Base-by-base conservation (phyloP, 2,329 filamentous ascomycete genomes). In the Aspergillus sclerotialis region DNA sequence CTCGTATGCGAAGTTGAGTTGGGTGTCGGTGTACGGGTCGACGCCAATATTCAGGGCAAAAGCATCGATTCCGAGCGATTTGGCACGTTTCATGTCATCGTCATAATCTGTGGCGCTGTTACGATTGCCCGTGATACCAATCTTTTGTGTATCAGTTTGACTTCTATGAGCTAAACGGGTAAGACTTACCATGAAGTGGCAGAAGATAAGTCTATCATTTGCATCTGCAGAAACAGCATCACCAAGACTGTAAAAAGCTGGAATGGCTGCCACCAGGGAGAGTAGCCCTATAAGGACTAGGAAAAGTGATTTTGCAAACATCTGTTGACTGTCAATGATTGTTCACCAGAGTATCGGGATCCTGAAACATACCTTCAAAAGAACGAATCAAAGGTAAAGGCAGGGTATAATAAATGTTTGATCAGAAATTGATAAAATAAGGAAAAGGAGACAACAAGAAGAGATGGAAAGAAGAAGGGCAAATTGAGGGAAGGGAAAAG, bases 41-140 rank as follows among this genome's bases (percentile, higher is more conserved):
- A 53, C 52, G 17, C 68, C 69, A 30, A 73, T 70, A 32, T 72
- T 73, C 25, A 73, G 56, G 2, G 69, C 69, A 46, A 72, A 72
- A 4, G 67, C 67, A 24, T 72, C 69, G 24, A 72, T 68, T 35
- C 63, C 53, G 27, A 55, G 35, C 24, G 53, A 51, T 44, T 67
- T 68, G 23, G 67, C 69, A 3, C 57, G 60, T 33, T 56, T 49
- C 63, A 71, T 70, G 36, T 72, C 68, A 28, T 61, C 56, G 27
- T 72, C 68, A 37, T 68, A 72, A 19, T 70, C 68, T 6, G 49
- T 41, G 19, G 67, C 48, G 34, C 55, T 64, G 29, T 55, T 50
- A 25, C 69, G 64, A 29, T 66, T 62, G 27, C 61, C 55, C 14
- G 63, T 57, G 21, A 72, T 68, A 7, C 68, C 67, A 13, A 70